A percentile compares a stretch with the other conserved stretches of the same genome.
Conservation (phyloP, 2,329 filamentous ascomycete species). For the Trichoderma atroviride region DNA sequence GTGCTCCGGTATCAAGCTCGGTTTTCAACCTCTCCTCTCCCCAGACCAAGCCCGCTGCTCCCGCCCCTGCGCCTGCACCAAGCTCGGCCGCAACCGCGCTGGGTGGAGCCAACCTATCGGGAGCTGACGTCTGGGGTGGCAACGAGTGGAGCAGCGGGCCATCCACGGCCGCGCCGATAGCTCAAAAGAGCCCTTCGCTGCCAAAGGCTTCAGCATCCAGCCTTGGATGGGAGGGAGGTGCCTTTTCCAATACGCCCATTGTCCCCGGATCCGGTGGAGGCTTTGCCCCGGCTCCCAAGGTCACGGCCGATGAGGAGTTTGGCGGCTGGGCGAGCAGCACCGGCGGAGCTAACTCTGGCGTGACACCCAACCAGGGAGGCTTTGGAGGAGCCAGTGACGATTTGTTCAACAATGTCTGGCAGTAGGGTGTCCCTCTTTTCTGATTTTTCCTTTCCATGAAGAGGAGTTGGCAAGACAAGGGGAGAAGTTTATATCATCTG, state of each 20-base stretch:
- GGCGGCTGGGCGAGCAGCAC: slow-evolving; percentile 87
- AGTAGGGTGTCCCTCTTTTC: slow-evolving; percentile 51
- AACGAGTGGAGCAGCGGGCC: slow-evolving; percentile 74
- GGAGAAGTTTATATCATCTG: slow-evolving; percentile 14
- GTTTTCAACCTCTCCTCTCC: slow-evolving; percentile 78
- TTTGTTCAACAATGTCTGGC: slow-evolving; percentile 95
- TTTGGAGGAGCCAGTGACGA: slow-evolving; percentile 75
- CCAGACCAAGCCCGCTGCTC: slow-evolving; percentile 49
- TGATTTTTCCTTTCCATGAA: background rate
- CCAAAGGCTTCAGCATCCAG: slow-evolving; percentile 56
- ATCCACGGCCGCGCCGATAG: slow-evolving; percentile 42
- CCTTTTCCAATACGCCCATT: slow-evolving; percentile 62
- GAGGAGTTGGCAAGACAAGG: slow-evolving; percentile 25
- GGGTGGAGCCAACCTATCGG: slow-evolving; percentile 47
- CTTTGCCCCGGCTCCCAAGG: slow-evolving; percentile 66
- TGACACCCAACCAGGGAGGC: slow-evolving; percentile 57
- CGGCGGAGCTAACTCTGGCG: slow-evolving; percentile 46
- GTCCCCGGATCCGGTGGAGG: slow-evolving; percentile 66
- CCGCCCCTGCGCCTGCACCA: slow-evolving; percentile 36
- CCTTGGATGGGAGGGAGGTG: slow-evolving; percentile 61
- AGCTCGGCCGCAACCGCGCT: slow-evolving; percentile 40
- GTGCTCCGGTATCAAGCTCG: slow-evolving; percentile 55
- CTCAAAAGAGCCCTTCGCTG: slow-evolving; percentile 64
- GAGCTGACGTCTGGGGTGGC: slow-evolving; percentile 79
- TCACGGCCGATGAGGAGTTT: slow-evolving; percentile 91